Evolutionary conservation across 495 filamentous ascomycete genomes (phyloP).

Genomic region (Tuber microsphaerosporum): DNA sequence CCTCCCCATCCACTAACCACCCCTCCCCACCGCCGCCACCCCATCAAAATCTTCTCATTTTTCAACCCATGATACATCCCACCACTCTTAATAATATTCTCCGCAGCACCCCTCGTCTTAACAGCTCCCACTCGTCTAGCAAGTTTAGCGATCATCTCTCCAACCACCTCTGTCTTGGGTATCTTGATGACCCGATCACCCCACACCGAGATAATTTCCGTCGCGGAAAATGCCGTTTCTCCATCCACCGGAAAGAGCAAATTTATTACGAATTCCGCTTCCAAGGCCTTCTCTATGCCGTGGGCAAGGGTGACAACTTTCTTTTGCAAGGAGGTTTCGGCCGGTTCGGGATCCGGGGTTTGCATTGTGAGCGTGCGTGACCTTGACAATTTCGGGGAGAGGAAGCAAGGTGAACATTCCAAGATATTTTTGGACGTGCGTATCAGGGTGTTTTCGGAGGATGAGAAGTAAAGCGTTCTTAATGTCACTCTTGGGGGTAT

Average conservation of each 20-base stretch:
- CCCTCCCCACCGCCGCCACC: constrained; percentile 20
- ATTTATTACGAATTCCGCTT: constrained; percentile 48
- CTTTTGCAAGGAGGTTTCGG: constrained; percentile 71
- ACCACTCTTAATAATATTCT: constrained; percentile 30
- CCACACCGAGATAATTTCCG: constrained; percentile 27
- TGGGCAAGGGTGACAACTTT: constrained; percentile 75
- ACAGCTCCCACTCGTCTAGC: constrained; percentile 22
- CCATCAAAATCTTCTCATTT: constrained; percentile 19
- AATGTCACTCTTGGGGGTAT: constrained; percentile 6
- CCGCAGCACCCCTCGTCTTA: constrained; percentile 24
- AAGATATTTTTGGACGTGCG: constrained; percentile 67
- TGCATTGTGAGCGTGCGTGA: constrained; percentile 59
- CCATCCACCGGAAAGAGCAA: constrained; percentile 25
- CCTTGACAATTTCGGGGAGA: constrained; percentile 52
- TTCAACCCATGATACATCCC: constrained; percentile 35
- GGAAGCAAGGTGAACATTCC: constrained; percentile 90
- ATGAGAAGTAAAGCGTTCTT: constrained; percentile 62
- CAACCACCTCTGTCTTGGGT: constrained; percentile 25
- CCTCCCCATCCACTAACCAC: constrained; percentile 36
- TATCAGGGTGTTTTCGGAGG: constrained; percentile 69
- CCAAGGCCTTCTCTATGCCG: constrained; percentile 53
- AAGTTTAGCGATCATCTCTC: constrained; percentile 33
- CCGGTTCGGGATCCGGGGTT: constrained; percentile 65
- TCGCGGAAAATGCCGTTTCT: constrained; percentile 11
- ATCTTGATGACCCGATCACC: constrained; percentile 23